phyloP scores from a whole-genome alignment of 768 basidiomycete species.

The Neoboletus magnificus region DNA sequence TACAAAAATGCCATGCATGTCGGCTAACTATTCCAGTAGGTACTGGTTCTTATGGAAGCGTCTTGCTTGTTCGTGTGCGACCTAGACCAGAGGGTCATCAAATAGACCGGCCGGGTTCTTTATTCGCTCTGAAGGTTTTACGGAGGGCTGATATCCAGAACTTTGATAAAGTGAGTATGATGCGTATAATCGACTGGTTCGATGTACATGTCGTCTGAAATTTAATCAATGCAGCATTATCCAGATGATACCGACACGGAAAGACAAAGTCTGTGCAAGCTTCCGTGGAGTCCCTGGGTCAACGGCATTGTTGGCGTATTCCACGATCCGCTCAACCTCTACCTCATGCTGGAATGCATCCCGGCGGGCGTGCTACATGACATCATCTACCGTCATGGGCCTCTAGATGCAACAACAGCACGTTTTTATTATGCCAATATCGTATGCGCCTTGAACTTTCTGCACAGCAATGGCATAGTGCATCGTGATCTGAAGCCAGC shows the following conservation, averaged over 20 bases:
- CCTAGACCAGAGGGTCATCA: conserved; percentile 26
- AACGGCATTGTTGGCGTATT: conserved; percentile 45
- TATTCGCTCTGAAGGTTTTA: conserved; percentile 48
- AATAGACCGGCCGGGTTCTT: conserved; percentile 34
- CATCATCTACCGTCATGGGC: conserved; percentile 31
- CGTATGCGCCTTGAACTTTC: conserved; percentile 45
- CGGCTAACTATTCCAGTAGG: conserved; percentile 29
- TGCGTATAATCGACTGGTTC: neutral
- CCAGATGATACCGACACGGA: conserved; percentile 39
- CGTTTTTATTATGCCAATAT: conserved; percentile 59
- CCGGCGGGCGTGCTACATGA: conserved; percentile 43
- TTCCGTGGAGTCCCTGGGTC: conserved; percentile 57
- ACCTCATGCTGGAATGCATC: conserved; percentile 50
- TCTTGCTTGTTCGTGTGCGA: conserved; percentile 39
- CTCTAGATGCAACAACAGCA: conserved; percentile 31
- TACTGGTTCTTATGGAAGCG: conserved; percentile 39
- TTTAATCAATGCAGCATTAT: conserved; percentile 17
- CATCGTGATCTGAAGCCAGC: conserved; percentile 59
- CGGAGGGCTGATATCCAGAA: conserved; percentile 35
- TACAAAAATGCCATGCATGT: neutral
- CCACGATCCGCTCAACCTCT: conserved; percentile 45
- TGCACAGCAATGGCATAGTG: conserved; percentile 42
- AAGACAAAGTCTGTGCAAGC: conserved; percentile 35
- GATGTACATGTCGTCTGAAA: neutral
- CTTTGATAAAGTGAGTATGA: conserved; percentile 28